phyloP scores from a whole-genome alignment of 2,329 filamentous ascomycete genomes.

The Ceratocystis albifundus region DNA sequence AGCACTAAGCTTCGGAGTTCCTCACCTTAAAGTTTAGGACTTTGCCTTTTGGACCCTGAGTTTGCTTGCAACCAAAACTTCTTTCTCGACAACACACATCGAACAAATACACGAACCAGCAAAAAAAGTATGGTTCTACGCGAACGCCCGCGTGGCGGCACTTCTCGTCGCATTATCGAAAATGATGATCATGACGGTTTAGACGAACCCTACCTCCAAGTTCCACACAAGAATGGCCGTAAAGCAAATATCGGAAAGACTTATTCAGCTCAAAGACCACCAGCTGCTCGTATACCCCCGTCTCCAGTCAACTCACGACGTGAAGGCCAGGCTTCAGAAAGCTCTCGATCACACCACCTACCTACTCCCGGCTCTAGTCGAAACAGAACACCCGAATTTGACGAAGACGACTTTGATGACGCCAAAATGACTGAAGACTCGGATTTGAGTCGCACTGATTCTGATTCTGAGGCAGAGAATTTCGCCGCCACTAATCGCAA shows the following conservation, averaged over 20 bases:
- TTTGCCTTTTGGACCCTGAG: neutral
- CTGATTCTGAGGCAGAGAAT: slow-evolving; percentile 1
- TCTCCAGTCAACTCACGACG: slow-evolving; percentile 20
- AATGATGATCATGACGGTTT: slow-evolving; percentile 15
- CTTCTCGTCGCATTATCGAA: slow-evolving; percentile 9
- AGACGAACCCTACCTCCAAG: slow-evolving; percentile 5
- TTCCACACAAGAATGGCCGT: slow-evolving; percentile 11
- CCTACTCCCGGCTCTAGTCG: slow-evolving; percentile 21
- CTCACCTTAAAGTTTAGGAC: neutral
- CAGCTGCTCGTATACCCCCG: slow-evolving; percentile 11
- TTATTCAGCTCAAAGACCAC: neutral
- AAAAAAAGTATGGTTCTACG: neutral
- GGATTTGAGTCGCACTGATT: slow-evolving; percentile 1
- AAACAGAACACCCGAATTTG: slow-evolving; percentile 20
- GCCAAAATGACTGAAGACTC: slow-evolving; percentile 16
- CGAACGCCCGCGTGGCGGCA: slow-evolving; percentile 9
- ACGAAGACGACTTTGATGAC: slow-evolving; percentile 13
- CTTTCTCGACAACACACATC: neutral
- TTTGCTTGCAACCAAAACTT: neutral
- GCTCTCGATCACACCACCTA: slow-evolving; percentile 18
- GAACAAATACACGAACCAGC: neutral
- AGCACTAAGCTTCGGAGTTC: neutral
- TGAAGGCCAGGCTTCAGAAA: slow-evolving; percentile 16
- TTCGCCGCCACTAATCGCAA: neutral
- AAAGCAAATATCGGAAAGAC: neutral